phyloP scores from a whole-genome alignment of 2,329 filamentous ascomycete genomes.

The Mycosphaerella sp. region DNA sequence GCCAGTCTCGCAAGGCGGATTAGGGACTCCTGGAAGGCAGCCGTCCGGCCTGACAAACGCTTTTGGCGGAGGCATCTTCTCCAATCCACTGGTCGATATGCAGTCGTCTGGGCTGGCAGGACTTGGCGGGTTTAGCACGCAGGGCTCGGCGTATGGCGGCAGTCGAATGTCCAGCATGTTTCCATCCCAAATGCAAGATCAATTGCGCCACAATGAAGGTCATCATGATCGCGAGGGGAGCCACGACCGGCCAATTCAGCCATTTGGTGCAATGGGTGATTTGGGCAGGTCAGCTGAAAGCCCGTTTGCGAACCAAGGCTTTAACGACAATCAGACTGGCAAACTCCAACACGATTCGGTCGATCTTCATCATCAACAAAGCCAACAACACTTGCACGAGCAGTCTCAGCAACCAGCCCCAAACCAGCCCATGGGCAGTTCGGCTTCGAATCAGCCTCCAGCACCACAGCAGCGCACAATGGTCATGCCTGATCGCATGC shows the following conservation, averaged over 20 bases:
- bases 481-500: constrained; percentile 99
- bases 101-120: constrained; percentile 67
- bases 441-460: constrained; percentile 62
- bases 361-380: constrained; percentile 19
- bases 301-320: constrained; percentile 40
- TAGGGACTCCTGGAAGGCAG: constrained; percentile 66
- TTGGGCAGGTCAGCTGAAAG: constrained; percentile 49
- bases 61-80: constrained; percentile 56
- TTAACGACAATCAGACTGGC: constrained; percentile 16
- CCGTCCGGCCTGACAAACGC: constrained; percentile 45
- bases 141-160: constrained; percentile 45
- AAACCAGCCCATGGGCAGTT: constrained; percentile 38
- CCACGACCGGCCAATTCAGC: constrained; percentile 39
- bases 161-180: constrained; percentile 64
- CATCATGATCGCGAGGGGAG: constrained; percentile 47
- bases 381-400: constrained; percentile 16
- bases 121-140: constrained; percentile 62
- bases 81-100: constrained; percentile 69
- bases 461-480: constrained; percentile 72
- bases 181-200: constrained; percentile 80
- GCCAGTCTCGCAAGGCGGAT: constrained; percentile 58
- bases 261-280: constrained; percentile 26
- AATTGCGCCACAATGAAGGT: constrained; percentile 59
- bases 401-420: constrained; percentile 13
- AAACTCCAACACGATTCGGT: constrained; percentile 17